Base-by-base conservation (phyloP, 345 rosid genomes). In the Camelina hispida region DNA sequence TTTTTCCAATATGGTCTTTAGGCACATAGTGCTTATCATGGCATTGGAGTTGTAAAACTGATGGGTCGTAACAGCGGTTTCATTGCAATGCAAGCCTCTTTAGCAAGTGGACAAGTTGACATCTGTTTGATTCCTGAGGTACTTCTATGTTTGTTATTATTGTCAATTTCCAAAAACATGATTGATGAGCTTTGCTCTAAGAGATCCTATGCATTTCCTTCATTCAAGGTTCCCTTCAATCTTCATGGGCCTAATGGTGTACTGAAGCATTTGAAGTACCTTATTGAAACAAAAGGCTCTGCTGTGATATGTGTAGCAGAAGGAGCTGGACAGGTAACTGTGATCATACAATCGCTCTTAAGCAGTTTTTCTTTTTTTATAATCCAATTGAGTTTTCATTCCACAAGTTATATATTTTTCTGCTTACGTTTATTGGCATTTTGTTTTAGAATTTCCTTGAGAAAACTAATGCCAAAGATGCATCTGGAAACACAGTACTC, bases 41-140 rank as follows among this genome's bases (percentile, higher is more conserved):
- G 99, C 65, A 82, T 95, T 23, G 98, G 99, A 0, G 5, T 96
- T 43, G 97, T 96, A 79, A 95, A 95, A 88, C 79, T 95, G 83
- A 93, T 95, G 99, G 99, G 99, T 40, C 99, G 99, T 73, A 87
- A 78, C 77, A 95, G 99, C 80, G 99, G 98, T 72, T 95, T 77
- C 82, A 95, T 95, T 62, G 99, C 99, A 28, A 95, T 95, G 99
- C 98, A 90, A 82, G 97, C 98, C 35, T 83, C 99, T 61, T 82
- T 92, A 78, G 99, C 99, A 3, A 95, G 99, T 68, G 99, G 97
- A 71, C 99, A 96, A 81, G 90, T 96, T 23, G 97, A 96, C 68
- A 83, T 96, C 23, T 96, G 99, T 82, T 83, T 96, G 87, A 96
- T 96, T 77, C 99, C 99, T 35, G 99, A 96, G 97, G 99, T 95